Evolutionary conservation across 495 filamentous ascomycete genomes (phyloP).

Genomic region (Alectoria sarmentosa): DNA sequence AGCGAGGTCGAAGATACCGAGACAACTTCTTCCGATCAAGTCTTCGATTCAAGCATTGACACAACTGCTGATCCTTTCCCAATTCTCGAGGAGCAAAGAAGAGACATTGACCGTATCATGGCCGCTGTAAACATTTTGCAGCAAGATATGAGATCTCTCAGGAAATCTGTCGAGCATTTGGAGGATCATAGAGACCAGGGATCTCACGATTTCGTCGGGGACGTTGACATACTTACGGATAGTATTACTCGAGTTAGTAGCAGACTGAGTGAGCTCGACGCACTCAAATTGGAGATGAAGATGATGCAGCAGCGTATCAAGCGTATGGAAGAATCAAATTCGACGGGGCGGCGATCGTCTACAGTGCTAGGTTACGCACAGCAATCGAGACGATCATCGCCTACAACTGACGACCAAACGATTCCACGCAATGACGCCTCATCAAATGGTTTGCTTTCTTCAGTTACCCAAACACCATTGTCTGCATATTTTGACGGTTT

Average conservation of each 20-base stretch:
- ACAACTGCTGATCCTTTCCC: not conserved
- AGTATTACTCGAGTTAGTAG: not conserved
- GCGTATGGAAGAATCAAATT: constrained; percentile 8
- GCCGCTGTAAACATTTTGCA: constrained; percentile 1
- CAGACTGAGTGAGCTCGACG: constrained; percentile 10
- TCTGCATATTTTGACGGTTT: not conserved
- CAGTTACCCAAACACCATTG: not conserved
- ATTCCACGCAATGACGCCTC: not conserved
- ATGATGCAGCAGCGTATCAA: constrained; percentile 18
- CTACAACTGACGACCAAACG: not conserved
- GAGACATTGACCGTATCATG: constrained; percentile 7
- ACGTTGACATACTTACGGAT: constrained; percentile 5
- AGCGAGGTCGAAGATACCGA: not conserved
- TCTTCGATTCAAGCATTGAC: not conserved
- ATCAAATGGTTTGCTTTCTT: not conserved
- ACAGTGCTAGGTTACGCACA: not conserved
- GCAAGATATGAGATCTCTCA: constrained; percentile 3
- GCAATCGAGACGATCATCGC: not conserved
- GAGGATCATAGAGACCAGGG: not conserved
- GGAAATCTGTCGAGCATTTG: not conserved
- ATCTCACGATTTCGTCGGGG: not conserved
- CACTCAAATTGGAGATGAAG: constrained; percentile 18
- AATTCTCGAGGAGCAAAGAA: constrained; percentile 1
- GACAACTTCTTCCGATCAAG: not conserved
- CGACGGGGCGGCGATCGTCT: not conserved